These are phyloP conservation scores for Mycena citricolor DNA, from an alignment of 1,284 basidiomycete genomes.

Conservation along the genomic window DNA sequence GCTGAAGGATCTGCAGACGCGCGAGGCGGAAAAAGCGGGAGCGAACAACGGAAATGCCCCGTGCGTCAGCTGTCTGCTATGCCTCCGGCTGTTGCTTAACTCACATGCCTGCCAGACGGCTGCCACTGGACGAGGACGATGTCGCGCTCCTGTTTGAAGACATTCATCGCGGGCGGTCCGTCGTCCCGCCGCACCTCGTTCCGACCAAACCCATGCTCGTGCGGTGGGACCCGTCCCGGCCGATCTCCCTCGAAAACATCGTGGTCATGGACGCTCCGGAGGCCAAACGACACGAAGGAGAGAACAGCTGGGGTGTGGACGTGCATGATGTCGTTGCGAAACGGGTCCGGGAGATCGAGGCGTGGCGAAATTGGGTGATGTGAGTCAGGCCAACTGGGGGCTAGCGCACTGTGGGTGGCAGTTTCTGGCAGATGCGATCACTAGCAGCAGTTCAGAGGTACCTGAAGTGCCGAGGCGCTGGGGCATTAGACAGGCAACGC, in stretches of 20 bases:
- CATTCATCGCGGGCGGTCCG: constrained; percentile 75
- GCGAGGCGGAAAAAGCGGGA: constrained; percentile 67
- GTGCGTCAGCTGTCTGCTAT: constrained; percentile 4
- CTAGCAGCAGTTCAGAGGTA: too few species aligned
- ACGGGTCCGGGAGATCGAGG: constrained; percentile 4
- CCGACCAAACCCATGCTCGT: constrained; percentile 70
- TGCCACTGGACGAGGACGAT: constrained; percentile 81
- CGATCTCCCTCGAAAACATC: constrained; percentile 72
- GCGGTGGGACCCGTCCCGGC: constrained; percentile 74
- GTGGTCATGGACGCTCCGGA: constrained; percentile 80
- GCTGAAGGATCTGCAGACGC: constrained; percentile 69
- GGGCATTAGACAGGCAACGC: too few species aligned
- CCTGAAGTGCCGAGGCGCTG: too few species aligned
- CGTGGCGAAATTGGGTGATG: too few species aligned
- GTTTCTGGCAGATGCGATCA: too few species aligned
- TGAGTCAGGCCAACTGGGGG: too few species aligned
- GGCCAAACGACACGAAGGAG: constrained; percentile 57
- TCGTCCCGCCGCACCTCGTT: constrained; percentile 73
- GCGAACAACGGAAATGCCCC: constrained; percentile 26
- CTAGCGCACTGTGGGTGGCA: too few species aligned
- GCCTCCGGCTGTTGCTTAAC: not conserved
- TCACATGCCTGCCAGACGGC: constrained; percentile 52
- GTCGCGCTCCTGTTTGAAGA: constrained; percentile 86
- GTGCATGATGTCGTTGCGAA: not conserved
- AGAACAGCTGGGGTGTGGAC: constrained; percentile 5